These are phyloP conservation scores for Hortiboletus rubellus DNA, from an alignment of 1,284 basidiomycete genomes.

Conservation along the genomic window DNA sequence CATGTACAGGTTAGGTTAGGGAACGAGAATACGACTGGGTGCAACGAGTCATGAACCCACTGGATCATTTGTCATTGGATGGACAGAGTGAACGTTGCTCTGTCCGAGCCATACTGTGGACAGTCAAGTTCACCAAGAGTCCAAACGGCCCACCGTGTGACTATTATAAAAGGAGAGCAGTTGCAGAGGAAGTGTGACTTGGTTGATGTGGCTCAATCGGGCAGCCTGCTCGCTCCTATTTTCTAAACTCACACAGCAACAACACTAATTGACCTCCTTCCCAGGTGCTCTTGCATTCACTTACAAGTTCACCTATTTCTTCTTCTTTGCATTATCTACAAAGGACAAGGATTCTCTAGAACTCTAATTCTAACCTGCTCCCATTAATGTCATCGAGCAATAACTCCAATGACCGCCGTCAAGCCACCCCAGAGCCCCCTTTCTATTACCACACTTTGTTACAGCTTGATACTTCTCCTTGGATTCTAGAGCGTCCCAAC, in stretches of 20 bases:
- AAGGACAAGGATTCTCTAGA: slow-evolving; percentile 19
- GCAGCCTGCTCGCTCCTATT: slow-evolving; percentile 22
- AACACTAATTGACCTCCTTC: slow-evolving; percentile 7
- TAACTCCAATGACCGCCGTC: slow-evolving; percentile 25
- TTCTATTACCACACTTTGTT: slow-evolving; percentile 30
- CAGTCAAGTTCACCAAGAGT: no score
- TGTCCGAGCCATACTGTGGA: not conserved
- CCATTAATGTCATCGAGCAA: slow-evolving; percentile 35
- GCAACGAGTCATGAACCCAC: not conserved
- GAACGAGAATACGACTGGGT: not conserved
- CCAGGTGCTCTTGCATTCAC: slow-evolving; percentile 33
- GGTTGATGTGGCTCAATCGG: slow-evolving; percentile 13
- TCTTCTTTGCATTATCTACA: slow-evolving; percentile 16
- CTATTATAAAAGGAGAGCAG: slow-evolving; percentile 20
- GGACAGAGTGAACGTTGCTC: not conserved
- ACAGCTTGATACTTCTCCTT: slow-evolving; percentile 33
- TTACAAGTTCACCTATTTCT: slow-evolving; percentile 31
- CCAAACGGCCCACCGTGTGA: no score
- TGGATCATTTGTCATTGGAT: not conserved
- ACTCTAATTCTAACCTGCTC: slow-evolving; percentile 15
- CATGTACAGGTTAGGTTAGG: not conserved
- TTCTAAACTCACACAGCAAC: slow-evolving; percentile 26
- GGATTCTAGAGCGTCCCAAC: slow-evolving; percentile 14
- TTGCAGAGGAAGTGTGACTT: slow-evolving; percentile 20
- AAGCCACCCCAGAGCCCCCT: slow-evolving; percentile 20